Evolutionary conservation across 371 early-diverging fungal species (phyloP), one percentile per base, ranked within the genome.

Genomic region (Mucor lusitanicus): DNA sequence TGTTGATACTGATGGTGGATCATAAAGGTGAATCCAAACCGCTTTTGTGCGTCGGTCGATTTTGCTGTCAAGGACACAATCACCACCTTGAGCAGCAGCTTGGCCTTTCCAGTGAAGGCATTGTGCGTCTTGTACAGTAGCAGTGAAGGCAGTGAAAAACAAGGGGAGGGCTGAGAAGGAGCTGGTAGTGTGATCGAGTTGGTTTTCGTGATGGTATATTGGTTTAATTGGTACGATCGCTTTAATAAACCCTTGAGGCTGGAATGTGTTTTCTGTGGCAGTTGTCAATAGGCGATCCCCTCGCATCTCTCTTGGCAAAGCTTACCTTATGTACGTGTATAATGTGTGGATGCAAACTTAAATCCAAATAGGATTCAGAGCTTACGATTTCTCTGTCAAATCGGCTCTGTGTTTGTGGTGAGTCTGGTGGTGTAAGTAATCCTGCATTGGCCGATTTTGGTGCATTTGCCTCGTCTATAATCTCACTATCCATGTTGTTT

Each of bases 11-110:
- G 44, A 15, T 56, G 56, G 23, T 44, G 63, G 50, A 66, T 63
- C 50, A 57, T 59, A 40, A 72, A 72, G 1, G 68, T 72, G 35
- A 72, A 72, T 3, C 72, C 72, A 54, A 61, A 68, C 12, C 68
- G 32, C n/a, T 32, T 68, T 44, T 68, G 72, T 1, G 25, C 23
- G 2, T 68, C 65, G 1, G 57, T 21, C 9, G 65, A 32, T 3
- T 33, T 46, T 3, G 12, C 5, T 3, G 21, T 17, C 1, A 64
- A 12, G 11, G 53, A 61, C 11, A 42, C 44, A 13, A 72, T 64
- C 3, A 54, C 19, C 0, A 64, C 12, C 12, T 68, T 72, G 6
- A 72, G 13, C 23, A 72, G 8, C 8, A 61, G 27, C 17, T 68
- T 68, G 6, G 46, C 9, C n/a, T 63, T 33, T 15, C 59, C 59